Evolutionary conservation across 495 filamentous ascomycete species (phyloP), one percentile per base, ranked within the genome.

Genomic region (Sordaria brevicollis): DNA sequence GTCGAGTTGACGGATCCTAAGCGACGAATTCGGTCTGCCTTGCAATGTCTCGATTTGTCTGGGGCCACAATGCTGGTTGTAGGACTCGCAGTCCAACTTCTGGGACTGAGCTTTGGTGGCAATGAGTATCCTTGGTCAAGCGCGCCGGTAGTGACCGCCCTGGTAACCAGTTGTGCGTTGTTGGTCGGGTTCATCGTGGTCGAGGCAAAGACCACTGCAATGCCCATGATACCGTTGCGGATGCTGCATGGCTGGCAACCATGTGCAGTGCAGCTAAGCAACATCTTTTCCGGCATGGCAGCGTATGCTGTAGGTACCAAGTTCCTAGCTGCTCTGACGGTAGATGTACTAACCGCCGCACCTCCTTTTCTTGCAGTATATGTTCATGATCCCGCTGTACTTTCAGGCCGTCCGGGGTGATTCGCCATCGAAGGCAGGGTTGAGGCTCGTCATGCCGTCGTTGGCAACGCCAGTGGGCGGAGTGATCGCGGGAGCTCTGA

Each of bases 321-420:
- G 35, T 11, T 19, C 11, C 29, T 17, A 4, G 10, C 54, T 29
- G 33, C 21, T 69, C 66, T 72, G 43, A 3, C 25, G 36, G 35
- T 1, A 4, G 29, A 41, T 3, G 33, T 70, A 54, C 65, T 65
- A 34, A 71, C 41, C 13, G n/a, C n/a, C n/a, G n/a, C n/a, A 21
- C 2, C 5, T 0, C 41, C 19, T 43, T 21, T 43, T 25, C n/a
- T 6, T 17, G 13, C 70, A 90, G 88, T 90, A 88, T 68, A 85
- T 91, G 68, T 91, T 91, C 72, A 87, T 86, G 49, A 81, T 89
- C 0, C 88, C 89, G 1, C 75, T 91, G 35, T 87, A 89, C 57
- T 89, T 90, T 74, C 89, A 91, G 69, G 86, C 88, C 0, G 84
- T 90, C 10, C 81, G 88, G 0, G 80, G 86, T 0, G 89, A 91